Conservation (phyloP, 106 monocot genomes). For the Iris macrosiphon region DNA sequence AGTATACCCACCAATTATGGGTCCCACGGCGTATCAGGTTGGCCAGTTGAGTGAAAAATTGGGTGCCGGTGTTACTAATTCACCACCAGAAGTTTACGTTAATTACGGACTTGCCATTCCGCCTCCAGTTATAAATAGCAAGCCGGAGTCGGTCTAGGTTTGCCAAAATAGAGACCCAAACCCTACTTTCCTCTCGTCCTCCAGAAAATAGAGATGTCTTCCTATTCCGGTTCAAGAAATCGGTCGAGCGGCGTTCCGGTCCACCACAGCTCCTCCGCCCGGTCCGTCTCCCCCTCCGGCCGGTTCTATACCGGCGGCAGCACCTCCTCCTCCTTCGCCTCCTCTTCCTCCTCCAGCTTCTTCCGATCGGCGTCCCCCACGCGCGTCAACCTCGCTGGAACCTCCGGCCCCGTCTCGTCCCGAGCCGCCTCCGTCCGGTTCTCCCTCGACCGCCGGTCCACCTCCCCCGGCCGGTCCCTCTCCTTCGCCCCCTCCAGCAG, state of each 20-base stretch:
- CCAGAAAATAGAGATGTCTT: slow-evolving; percentile 3
- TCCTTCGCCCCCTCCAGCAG: slow-evolving; percentile 4
- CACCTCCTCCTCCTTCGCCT: not conserved
- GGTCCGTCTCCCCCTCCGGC: slow-evolving; percentile 27
- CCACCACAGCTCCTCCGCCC: slow-evolving; percentile 8
- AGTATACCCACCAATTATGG: too few species aligned
- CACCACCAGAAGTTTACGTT: too few species aligned
- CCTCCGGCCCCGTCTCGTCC: slow-evolving; percentile 1
- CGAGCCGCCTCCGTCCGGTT: slow-evolving; percentile 36
- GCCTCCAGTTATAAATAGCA: slow-evolving; percentile 13
- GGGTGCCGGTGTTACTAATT: too few species aligned
- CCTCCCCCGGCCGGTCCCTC: slow-evolving; percentile 30
- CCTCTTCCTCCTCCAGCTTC: slow-evolving; percentile 13
- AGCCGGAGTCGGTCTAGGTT: slow-evolving; percentile 15
- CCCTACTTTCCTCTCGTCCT: slow-evolving; percentile 3
- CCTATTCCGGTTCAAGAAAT: slow-evolving; percentile 19
- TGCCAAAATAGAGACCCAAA: slow-evolving; percentile 18
- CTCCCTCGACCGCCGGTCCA: slow-evolving; percentile 33
- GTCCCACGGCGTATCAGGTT: too few species aligned
- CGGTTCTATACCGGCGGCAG: slow-evolving; percentile 6
- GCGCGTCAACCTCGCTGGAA: slow-evolving; percentile 46
- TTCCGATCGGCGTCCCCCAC: slow-evolving; percentile 49
- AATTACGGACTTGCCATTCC: not conserved
- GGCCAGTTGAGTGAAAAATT: too few species aligned
- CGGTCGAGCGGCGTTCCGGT: slow-evolving; percentile 34